Percentiles rank a stretch among this genome's conserved stretches.
Evolutionary conservation across 2,329 filamentous ascomycete species (phyloP).

Genomic region (Sphaerulina vaccinii): DNA sequence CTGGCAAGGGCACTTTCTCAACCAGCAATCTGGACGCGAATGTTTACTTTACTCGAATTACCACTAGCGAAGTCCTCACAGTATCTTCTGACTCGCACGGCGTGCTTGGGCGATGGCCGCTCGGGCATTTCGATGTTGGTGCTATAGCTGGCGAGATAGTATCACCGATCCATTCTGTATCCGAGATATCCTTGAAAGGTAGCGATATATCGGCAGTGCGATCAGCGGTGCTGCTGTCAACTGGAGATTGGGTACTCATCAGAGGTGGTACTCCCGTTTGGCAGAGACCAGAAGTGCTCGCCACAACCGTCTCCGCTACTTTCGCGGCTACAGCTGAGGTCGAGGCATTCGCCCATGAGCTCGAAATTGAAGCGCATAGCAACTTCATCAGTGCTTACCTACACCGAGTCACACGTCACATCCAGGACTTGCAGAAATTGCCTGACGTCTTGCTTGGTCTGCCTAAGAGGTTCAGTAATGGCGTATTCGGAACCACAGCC

Average conservation of each 20-base stretch:
- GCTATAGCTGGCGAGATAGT: constrained; percentile 24
- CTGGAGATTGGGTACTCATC: constrained; percentile 76
- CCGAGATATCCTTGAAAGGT: constrained; percentile 76
- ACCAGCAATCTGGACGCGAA: constrained; percentile 75
- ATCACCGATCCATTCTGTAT: constrained; percentile 64
- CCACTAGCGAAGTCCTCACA: constrained; percentile 69
- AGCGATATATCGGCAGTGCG: constrained; percentile 71
- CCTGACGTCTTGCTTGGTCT: constrained; percentile 70
- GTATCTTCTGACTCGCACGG: constrained; percentile 74
- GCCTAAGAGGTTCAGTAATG: constrained; percentile 64
- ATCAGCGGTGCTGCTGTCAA: constrained; percentile 64
- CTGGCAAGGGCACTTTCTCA: constrained; percentile 72
- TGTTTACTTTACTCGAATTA: constrained; percentile 84
- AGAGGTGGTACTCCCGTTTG: constrained; percentile 79
- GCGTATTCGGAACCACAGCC: constrained; percentile 40
- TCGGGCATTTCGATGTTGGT: constrained; percentile 45
- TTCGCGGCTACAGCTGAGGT: constrained; percentile 69
- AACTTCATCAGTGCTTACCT: constrained; percentile 79
- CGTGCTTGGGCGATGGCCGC: constrained; percentile 71
- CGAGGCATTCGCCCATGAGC: constrained; percentile 70
- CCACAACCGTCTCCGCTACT: constrained; percentile 73
- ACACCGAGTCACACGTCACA: constrained; percentile 79
- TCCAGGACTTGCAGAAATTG: constrained; percentile 72
- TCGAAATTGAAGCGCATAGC: constrained; percentile 83
- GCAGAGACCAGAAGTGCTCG: constrained; percentile 78